Conservation (phyloP, 2,329 filamentous ascomycete genomes). For the Calycina herbarum region DNA sequence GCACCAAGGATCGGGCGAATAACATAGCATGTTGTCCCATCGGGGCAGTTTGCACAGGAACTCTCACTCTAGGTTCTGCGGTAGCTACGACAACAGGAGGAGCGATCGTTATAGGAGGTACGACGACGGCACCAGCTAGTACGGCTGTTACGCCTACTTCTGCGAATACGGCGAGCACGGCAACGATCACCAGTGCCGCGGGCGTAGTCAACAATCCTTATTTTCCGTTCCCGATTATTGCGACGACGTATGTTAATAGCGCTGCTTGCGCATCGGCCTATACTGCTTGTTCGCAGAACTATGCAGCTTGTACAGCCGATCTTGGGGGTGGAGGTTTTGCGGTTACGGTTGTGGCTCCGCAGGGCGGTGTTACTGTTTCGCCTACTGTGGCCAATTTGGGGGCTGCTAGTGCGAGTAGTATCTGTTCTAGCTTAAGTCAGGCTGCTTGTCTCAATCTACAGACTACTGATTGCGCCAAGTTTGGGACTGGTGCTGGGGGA, state of each 20-base stretch:
- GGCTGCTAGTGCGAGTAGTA: constrained; percentile 48
- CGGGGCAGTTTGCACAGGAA: constrained; percentile 38
- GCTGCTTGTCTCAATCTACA: constrained; percentile 47
- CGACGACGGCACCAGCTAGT: constrained; percentile 21
- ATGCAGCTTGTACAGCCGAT: constrained; percentile 52
- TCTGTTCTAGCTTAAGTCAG: constrained; percentile 57
- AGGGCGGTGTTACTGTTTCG: constrained; percentile 53
- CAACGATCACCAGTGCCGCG: constrained; percentile 31
- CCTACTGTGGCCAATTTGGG: constrained; percentile 43
- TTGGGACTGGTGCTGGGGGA: constrained; percentile 22
- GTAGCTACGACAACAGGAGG: constrained; percentile 22
- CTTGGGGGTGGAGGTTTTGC: constrained; percentile 48
- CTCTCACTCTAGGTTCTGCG: constrained; percentile 22
- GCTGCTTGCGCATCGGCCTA: constrained; percentile 54
- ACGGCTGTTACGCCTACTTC: constrained; percentile 17
- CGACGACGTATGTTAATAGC: constrained; percentile 51
- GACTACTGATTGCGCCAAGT: constrained; percentile 33
- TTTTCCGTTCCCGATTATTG: constrained; percentile 60
- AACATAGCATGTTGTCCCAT: constrained; percentile 39
- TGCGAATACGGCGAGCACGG: constrained; percentile 22
- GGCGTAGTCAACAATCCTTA: constrained; percentile 58
- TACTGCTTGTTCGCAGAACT: constrained; percentile 54
- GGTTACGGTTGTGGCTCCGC: constrained; percentile 58
- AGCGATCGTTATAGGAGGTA: constrained; percentile 17
- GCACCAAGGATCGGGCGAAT: constrained; percentile 33